A percentile compares a stretch with the other conserved stretches of the same genome.
Evolutionary conservation across 1,284 basidiomycete genomes (phyloP).

Genomic region (Trametes hirsuta): DNA sequence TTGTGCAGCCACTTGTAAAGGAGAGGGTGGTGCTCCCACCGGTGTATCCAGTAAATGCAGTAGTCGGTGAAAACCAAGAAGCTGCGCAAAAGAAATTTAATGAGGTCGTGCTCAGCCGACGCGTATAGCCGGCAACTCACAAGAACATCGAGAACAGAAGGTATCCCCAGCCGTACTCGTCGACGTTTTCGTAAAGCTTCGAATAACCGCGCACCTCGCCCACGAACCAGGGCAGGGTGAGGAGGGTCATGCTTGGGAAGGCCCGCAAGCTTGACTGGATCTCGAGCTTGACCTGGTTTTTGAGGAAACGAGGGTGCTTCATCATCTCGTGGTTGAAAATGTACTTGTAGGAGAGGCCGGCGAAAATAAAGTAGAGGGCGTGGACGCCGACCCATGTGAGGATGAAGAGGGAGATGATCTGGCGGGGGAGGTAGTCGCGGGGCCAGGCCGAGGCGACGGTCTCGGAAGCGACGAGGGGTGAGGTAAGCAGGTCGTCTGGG

Average conservation of each 20-base stretch:
- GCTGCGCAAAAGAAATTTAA: slow-evolving; percentile 38
- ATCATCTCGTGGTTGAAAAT: slow-evolving; percentile 98
- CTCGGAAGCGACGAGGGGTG: slow-evolving; percentile 31
- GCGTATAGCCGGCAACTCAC: slow-evolving; percentile 45
- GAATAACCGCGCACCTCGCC: slow-evolving; percentile 90
- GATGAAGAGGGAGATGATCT: slow-evolving; percentile 73
- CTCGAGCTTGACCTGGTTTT: slow-evolving; percentile 85
- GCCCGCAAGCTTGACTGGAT: slow-evolving; percentile 78
- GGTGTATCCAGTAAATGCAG: slow-evolving; percentile 90
- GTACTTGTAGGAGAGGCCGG: slow-evolving; percentile 80
- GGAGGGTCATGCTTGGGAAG: slow-evolving; percentile 79
- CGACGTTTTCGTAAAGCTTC: slow-evolving; percentile 77
- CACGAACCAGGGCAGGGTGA: slow-evolving; percentile 95
- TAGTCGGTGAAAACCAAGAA: slow-evolving; percentile 97
- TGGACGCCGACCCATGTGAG: slow-evolving; percentile 85
- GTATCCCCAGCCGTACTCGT: slow-evolving; percentile 73
- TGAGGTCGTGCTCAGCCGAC: neutral
- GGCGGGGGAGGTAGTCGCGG: slow-evolving; percentile 79
- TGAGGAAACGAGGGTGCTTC: slow-evolving; percentile 92
- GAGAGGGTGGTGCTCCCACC: slow-evolving; percentile 85
- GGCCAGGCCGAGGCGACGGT: slow-evolving; percentile 70
- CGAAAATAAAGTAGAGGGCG: slow-evolving; percentile 86
- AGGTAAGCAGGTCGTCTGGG: slow-evolving; percentile 38
- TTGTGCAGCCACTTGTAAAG: slow-evolving; percentile 94
- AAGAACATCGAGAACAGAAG: slow-evolving; percentile 62